Evolutionary conservation across 2,329 filamentous ascomycete genomes (phyloP).

Genomic region (Onygenales sp.): DNA sequence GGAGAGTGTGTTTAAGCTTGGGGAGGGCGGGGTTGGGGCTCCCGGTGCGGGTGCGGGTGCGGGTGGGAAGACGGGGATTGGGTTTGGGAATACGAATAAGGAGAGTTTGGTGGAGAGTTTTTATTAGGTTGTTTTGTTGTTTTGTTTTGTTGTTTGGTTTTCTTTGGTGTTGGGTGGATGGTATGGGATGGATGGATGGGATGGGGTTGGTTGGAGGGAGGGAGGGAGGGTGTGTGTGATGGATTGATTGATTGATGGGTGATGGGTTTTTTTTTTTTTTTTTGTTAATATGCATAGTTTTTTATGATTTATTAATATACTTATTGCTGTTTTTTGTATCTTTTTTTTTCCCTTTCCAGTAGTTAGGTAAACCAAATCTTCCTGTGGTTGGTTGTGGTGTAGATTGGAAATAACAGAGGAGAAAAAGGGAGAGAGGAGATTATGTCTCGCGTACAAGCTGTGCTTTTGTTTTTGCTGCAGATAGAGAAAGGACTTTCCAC

Average conservation of each 20-base stretch:
- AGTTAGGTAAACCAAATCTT: no score
- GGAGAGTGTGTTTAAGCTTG: slow-evolving; percentile 89
- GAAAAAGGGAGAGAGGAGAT: background rate
- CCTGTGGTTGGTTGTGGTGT: no score
- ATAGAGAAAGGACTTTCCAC: no score
- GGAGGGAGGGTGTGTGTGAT: no score
- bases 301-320: no score
- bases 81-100: slow-evolving; percentile 54
- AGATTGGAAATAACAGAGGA: no score
- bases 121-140: slow-evolving; percentile 51
- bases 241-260: background rate
- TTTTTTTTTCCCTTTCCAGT: no score
- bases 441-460: background rate
- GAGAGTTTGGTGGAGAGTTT: slow-evolving; percentile 99
- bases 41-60: background rate
- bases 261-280: background rate
- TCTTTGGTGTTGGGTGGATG: slow-evolving; percentile 1
- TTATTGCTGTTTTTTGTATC: no score
- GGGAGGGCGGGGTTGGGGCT: slow-evolving; percentile 60
- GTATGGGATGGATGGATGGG: no score
- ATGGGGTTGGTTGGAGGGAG: no score
- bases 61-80: slow-evolving; percentile 60
- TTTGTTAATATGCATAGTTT: background rate
- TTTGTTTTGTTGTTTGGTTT: slow-evolving; percentile 7
- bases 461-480: background rate